A percentile compares a stretch with the other conserved stretches of the same genome.
Evolutionary conservation across 805 yeast genomes (phyloP).

Genomic region (Lipomyces yamanashiensis): DNA sequence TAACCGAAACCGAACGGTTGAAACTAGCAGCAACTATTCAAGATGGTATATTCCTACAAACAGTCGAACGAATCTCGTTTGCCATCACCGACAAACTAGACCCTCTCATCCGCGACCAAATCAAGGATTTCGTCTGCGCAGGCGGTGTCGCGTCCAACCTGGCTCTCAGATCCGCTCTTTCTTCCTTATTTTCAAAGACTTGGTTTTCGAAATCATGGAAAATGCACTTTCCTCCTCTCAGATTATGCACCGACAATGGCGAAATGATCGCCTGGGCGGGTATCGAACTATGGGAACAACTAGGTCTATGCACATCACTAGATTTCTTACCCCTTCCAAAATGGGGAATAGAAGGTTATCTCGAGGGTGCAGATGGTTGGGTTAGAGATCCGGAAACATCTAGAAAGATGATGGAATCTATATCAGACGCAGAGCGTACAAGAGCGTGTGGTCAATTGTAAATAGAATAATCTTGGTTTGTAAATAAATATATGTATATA

Average conservation of each 20-base stretch:
- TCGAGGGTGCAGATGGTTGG: slow-evolving; percentile 17
- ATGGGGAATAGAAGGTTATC: slow-evolving; percentile 55
- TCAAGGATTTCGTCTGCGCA: slow-evolving; percentile 71
- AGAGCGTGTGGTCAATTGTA: background rate
- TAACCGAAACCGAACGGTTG: slow-evolving; percentile 1
- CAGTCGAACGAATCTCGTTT: slow-evolving; percentile 63
- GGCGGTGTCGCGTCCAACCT: slow-evolving; percentile 93
- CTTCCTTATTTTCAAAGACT: background rate
- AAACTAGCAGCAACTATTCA: slow-evolving; percentile 48
- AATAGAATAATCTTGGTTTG: background rate
- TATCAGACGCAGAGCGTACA: background rate
- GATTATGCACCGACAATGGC: slow-evolving; percentile 91
- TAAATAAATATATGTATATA: too few species aligned
- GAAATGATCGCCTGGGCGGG: slow-evolving; percentile 99
- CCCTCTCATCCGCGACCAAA: slow-evolving; percentile 27
- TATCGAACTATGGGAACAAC: slow-evolving; percentile 74
- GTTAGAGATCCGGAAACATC: slow-evolving; percentile 3
- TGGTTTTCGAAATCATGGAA: background rate
- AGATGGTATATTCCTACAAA: slow-evolving; percentile 70
- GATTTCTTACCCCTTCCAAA: slow-evolving; percentile 68
- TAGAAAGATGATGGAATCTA: background rate
- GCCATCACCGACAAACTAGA: slow-evolving; percentile 46
- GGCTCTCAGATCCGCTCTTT: slow-evolving; percentile 53
- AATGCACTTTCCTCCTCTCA: slow-evolving; percentile 61
- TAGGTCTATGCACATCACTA: slow-evolving; percentile 54